These are phyloP conservation scores for Austroboletus niveus DNA, from an alignment of 1,284 basidiomycete genomes.

Conservation along the genomic window DNA sequence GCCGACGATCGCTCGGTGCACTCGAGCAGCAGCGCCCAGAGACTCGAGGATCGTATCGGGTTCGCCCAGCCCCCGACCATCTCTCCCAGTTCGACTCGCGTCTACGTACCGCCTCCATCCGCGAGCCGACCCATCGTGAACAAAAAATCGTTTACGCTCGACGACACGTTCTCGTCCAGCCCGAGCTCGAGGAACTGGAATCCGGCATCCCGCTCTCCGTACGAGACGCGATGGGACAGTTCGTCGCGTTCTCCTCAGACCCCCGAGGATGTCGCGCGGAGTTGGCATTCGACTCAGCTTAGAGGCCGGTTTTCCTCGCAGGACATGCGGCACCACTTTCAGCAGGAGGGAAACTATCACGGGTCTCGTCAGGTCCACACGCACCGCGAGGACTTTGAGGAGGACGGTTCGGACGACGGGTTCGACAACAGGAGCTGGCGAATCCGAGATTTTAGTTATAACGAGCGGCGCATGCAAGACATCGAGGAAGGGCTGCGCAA, in stretches of 20 bases:
- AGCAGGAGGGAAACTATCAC: slow-evolving; percentile 17
- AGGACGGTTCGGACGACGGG: slow-evolving; percentile 36
- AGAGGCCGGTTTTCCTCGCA: slow-evolving; percentile 28
- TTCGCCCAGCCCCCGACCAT: slow-evolving; percentile 7
- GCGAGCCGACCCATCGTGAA: slow-evolving; percentile 32
- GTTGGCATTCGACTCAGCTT: slow-evolving; percentile 32
- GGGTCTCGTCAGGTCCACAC: slow-evolving; percentile 22
- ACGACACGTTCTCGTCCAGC: slow-evolving; percentile 26
- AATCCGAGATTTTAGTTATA: slow-evolving; percentile 27
- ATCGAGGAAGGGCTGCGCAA: slow-evolving; percentile 27
- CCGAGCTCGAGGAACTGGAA: slow-evolving; percentile 24
- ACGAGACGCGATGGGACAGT: slow-evolving; percentile 30
- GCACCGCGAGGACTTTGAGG: slow-evolving; percentile 30
- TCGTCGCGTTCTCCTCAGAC: slow-evolving; percentile 30
- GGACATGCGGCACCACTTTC: slow-evolving; percentile 28
- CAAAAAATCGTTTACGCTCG: slow-evolving; percentile 28
- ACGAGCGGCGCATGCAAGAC: slow-evolving; percentile 31
- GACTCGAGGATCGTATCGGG: slow-evolving; percentile 15
- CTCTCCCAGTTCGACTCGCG: slow-evolving; percentile 19
- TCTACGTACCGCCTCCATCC: slow-evolving; percentile 26
- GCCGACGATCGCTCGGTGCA: slow-evolving; percentile 26
- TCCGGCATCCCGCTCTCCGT: slow-evolving; percentile 21
- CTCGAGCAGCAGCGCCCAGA: slow-evolving; percentile 4
- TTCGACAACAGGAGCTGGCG: slow-evolving; percentile 31
- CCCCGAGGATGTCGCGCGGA: slow-evolving; percentile 27